Evolutionary conservation across 306 rosid species (phyloP).

Genomic region (Prosopis cineraria): DNA sequence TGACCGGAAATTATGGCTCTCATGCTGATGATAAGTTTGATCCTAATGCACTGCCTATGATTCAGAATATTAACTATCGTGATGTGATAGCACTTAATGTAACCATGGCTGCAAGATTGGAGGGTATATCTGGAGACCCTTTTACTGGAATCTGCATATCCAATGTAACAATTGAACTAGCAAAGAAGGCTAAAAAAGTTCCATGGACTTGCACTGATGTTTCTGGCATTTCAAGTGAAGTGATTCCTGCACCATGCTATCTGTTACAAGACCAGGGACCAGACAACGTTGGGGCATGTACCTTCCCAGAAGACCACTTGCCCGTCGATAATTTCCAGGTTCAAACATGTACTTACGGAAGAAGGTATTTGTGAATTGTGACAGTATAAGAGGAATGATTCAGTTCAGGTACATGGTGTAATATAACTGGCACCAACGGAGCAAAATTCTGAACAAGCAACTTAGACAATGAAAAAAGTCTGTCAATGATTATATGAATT

Average conservation of each 20-base stretch:
- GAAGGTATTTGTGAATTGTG: constrained; percentile 27
- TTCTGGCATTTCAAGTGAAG: constrained; percentile 49
- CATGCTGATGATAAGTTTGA: constrained; percentile 51
- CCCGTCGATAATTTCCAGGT: constrained; percentile 48
- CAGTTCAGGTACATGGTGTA: neutral
- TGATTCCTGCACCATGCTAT: constrained; percentile 46
- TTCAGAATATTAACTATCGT: constrained; percentile 46
- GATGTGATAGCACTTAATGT: constrained; percentile 53
- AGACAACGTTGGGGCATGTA: constrained; percentile 28
- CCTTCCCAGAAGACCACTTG: constrained; percentile 47
- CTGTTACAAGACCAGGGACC: constrained; percentile 43
- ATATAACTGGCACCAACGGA: neutral
- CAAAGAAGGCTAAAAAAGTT: constrained; percentile 46
- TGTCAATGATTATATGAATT: constrained; percentile 10
- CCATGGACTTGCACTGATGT: constrained; percentile 54
- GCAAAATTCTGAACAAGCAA: constrained; percentile 26
- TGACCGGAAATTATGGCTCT: constrained; percentile 59
- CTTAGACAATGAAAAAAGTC: constrained; percentile 3
- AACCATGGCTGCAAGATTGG: constrained; percentile 51
- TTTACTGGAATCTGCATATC: constrained; percentile 57
- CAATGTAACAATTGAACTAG: constrained; percentile 43
- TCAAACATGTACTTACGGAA: constrained; percentile 40
- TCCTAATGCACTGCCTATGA: constrained; percentile 47
- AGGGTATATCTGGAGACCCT: constrained; percentile 52
- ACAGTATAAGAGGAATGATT: neutral